Conservation (phyloP, 345 rosid genomes). For the Acer yangbiense region DNA sequence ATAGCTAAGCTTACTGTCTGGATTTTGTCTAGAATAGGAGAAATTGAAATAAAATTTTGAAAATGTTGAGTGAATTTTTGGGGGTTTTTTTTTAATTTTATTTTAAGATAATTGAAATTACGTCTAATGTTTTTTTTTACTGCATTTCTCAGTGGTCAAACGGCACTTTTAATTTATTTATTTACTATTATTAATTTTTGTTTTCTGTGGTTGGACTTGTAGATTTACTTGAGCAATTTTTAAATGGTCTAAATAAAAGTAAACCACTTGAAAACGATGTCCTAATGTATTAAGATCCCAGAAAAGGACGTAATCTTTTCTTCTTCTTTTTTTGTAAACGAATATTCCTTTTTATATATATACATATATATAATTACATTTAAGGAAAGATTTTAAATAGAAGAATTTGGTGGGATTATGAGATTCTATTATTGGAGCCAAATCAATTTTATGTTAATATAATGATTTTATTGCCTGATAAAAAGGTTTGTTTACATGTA, state of each 20-base stretch:
- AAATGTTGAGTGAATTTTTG: neutral
- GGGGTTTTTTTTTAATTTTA: neutral
- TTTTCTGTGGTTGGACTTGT: neutral
- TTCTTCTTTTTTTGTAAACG: neutral
- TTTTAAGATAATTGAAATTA: neutral
- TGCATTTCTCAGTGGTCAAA: constrained; percentile 26
- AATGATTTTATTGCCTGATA: constrained; percentile 7
- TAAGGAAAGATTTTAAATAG: neutral
- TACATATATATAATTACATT: neutral
- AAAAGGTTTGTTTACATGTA: neutral
- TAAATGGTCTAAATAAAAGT: neutral
- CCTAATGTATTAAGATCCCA: neutral
- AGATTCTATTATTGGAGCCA: neutral
- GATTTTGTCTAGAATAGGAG: neutral
- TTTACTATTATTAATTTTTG: neutral
- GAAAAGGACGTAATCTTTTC: neutral
- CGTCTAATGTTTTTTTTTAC: neutral
- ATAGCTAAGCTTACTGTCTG: neutral
- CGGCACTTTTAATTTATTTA: neutral
- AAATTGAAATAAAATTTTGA: neutral
- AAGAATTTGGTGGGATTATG: neutral
- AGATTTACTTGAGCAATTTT: neutral
- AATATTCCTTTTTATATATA: neutral
- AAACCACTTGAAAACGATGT: constrained; percentile 11
- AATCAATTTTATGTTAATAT: neutral